A percentile compares a stretch with the other conserved stretches of the same genome.
These are phyloP conservation scores for Citrus unshiu DNA, from an alignment of 345 rosid genomes.

Conservation along the genomic window DNA sequence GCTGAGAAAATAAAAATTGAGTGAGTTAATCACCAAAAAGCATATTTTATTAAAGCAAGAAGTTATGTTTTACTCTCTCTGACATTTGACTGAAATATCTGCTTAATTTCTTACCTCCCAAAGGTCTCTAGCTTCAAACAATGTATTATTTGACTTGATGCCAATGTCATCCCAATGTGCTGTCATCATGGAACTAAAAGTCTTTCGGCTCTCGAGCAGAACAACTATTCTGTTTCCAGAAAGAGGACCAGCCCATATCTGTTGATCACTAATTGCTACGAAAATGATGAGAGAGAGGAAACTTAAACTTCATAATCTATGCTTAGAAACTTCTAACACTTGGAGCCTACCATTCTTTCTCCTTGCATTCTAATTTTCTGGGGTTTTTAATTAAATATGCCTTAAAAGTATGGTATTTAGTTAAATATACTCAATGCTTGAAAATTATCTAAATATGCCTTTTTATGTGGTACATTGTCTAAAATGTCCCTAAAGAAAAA, in stretches of 20 bases:
- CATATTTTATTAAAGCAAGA: background rate
- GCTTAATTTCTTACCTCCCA: background rate
- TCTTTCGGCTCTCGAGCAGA: slow-evolving; percentile 12
- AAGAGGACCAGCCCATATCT: slow-evolving; percentile 28
- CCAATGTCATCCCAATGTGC: slow-evolving; percentile 17
- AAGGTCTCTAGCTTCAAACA: background rate
- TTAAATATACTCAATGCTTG: no score
- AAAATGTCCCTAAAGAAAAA: no score
- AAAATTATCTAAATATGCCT: no score
- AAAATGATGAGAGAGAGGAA: background rate
- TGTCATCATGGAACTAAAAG: slow-evolving; percentile 3
- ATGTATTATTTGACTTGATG: background rate
- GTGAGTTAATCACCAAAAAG: background rate
- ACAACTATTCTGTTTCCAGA: slow-evolving; percentile 6
- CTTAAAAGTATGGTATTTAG: no score
- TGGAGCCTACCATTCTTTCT: slow-evolving; percentile 28
- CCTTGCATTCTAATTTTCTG: slow-evolving; percentile 28
- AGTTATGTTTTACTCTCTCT: no score
- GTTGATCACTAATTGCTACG: background rate
- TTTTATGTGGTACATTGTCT: no score
- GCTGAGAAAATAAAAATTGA: background rate
- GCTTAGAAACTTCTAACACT: background rate
- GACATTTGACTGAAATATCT: background rate
- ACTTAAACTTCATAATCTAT: background rate
- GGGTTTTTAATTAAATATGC: no score